Percentiles rank a stretch among this genome's conserved stretches.
These are phyloP conservation scores for Amanita pseudoporphyria DNA, from an alignment of 768 basidiomycete species.

Conservation along the genomic window DNA sequence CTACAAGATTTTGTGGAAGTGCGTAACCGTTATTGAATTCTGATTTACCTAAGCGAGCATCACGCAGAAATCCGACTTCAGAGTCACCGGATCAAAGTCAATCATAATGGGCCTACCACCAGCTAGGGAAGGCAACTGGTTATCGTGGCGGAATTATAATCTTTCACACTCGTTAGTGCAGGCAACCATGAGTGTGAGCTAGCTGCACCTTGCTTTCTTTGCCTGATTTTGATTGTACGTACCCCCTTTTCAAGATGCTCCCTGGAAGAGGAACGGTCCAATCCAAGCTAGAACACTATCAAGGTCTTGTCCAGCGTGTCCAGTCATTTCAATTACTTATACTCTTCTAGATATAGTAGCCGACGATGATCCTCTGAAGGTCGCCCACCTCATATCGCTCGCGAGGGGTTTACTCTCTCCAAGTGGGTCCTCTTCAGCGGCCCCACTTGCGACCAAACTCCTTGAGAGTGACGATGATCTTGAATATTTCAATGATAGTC, in stretches of 20 bases:
- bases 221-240: background rate
- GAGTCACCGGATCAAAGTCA: conserved; percentile 29
- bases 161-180: conserved; percentile 30
- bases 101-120: conserved; percentile 36
- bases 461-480: conserved; percentile 21
- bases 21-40: background rate
- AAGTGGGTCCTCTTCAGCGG: conserved; percentile 16
- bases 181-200: conserved; percentile 25
- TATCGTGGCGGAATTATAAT: conserved; percentile 31
- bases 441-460: conserved; percentile 21
- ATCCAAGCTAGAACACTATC: conserved; percentile 11
- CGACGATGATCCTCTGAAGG: conserved; percentile 15
- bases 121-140: conserved; percentile 21
- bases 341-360: conserved; percentile 11
- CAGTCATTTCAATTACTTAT: background rate
- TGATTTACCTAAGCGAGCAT: background rate
- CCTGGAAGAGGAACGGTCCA: conserved; percentile 27
- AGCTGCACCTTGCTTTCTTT: background rate
- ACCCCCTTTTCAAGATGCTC: conserved; percentile 26
- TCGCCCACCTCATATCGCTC: conserved; percentile 32
- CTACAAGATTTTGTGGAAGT: conserved; percentile 41
- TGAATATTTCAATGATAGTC: conserved; percentile 8
- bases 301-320: conserved; percentile 10
- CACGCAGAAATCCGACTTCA: conserved; percentile 27
- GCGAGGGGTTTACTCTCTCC: conserved; percentile 26